phyloP scores from a whole-genome alignment of 768 basidiomycete species.

The Boletus sp. region DNA sequence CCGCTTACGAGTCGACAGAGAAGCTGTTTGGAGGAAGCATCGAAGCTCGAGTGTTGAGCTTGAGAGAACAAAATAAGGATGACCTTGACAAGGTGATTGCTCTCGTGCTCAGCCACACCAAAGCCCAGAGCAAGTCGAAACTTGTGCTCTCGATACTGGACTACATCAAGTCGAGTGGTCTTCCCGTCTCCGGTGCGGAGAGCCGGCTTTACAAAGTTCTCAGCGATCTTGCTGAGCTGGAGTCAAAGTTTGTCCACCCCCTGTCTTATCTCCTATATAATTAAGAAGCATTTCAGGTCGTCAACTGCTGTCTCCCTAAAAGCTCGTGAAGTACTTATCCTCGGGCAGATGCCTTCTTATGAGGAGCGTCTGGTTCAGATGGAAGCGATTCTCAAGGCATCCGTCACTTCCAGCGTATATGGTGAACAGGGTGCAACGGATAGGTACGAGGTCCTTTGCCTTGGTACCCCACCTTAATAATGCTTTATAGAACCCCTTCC shows the following conservation, averaged over 20 bases:
- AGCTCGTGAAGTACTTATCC: slow-evolving; percentile 95
- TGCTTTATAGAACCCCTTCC: slow-evolving; percentile 62
- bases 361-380: slow-evolving; percentile 93
- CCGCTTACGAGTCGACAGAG: slow-evolving; percentile 81
- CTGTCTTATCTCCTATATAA: background rate
- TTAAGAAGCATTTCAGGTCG: slow-evolving; percentile 48
- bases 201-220: slow-evolving; percentile 72
- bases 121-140: slow-evolving; percentile 89
- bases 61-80: slow-evolving; percentile 91
- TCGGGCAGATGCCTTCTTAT: slow-evolving; percentile 94
- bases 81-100: slow-evolving; percentile 83
- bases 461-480: background rate
- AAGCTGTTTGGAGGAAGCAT: slow-evolving; percentile 92
- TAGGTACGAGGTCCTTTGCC: slow-evolving; percentile 40
- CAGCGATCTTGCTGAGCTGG: slow-evolving; percentile 78
- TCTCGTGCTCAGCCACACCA: slow-evolving; percentile 92
- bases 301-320: slow-evolving; percentile 91
- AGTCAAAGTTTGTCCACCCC: slow-evolving; percentile 65
- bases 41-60: slow-evolving; percentile 83
- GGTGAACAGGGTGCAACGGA: slow-evolving; percentile 71
- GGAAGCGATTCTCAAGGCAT: slow-evolving; percentile 87
- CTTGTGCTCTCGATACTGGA: slow-evolving; percentile 84
- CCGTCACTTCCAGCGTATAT: slow-evolving; percentile 84
- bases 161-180: slow-evolving; percentile 77
- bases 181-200: slow-evolving; percentile 74